Evolutionary conservation across 1,284 basidiomycete genomes (phyloP).

Genomic region (Austroboletus novae-zelandiae): DNA sequence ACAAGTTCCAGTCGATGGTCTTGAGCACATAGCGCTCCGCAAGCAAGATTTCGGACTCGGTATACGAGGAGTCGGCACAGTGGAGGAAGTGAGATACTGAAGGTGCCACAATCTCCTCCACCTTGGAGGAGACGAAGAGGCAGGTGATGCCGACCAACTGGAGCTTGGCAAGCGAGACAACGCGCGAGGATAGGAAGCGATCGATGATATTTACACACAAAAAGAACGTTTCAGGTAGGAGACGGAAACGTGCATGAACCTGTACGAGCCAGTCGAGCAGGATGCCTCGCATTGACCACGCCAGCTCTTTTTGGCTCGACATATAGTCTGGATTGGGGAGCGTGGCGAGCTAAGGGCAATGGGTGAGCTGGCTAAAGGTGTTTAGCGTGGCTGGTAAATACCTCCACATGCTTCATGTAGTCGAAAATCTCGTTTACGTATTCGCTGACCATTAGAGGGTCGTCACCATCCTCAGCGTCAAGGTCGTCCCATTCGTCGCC

Average conservation of each 20-base stretch:
- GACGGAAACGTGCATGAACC: conserved; percentile 90
- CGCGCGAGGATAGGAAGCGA: conserved; percentile 89
- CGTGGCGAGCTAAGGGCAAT: conserved; percentile 58
- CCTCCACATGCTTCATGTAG: conserved; percentile 82
- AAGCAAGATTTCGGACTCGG: conserved; percentile 84
- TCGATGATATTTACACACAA: conserved; percentile 95
- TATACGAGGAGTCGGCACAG: conserved; percentile 88
- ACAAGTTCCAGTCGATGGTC: conserved; percentile 89
- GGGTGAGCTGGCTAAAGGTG: conserved; percentile 1
- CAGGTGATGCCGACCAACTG: conserved; percentile 95
- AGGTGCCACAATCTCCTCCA: conserved; percentile 94
- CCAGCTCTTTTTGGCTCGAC: conserved; percentile 85
- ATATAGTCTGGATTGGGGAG: conserved; percentile 91
- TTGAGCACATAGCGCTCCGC: conserved; percentile 94
- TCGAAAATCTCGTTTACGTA: conserved; percentile 94
- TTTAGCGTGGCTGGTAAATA: conserved; percentile 27
- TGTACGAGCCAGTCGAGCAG: conserved; percentile 98
- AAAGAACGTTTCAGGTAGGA: conserved; percentile 95
- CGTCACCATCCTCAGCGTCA: conserved; percentile 91
- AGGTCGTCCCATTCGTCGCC: conserved; percentile 81
- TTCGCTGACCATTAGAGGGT: conserved; percentile 96
- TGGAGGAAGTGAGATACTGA: conserved; percentile 85
- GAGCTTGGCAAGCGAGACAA: conserved; percentile 89
- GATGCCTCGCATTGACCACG: conserved; percentile 93
- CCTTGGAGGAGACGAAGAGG: conserved; percentile 93